Conservation (phyloP, 495 filamentous ascomycete genomes). For the Penicillium ochrochloron region DNA sequence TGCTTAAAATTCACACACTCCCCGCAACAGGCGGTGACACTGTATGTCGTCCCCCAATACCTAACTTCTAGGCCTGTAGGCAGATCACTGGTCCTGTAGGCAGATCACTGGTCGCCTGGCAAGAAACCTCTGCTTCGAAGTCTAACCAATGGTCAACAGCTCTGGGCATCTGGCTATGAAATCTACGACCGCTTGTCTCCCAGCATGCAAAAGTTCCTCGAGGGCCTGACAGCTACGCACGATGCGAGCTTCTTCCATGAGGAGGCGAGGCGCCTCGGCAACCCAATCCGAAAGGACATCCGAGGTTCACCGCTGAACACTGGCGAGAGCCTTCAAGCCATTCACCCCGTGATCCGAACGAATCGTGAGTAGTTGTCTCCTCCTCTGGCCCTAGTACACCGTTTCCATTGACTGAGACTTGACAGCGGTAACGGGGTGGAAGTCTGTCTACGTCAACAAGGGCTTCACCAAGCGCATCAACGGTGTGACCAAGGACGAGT, state of each 20-base stretch:
- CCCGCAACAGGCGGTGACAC: constrained; percentile 3
- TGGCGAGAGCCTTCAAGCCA: background rate
- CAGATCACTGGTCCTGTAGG: background rate
- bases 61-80: background rate
- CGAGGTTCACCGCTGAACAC: constrained; percentile 4
- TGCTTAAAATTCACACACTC: constrained; percentile 5
- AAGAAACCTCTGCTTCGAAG: background rate
- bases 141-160: background rate
- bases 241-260: constrained; percentile 7
- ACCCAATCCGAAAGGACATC: background rate
- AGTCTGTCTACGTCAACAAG: constrained; percentile 7
- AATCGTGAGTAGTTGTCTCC: background rate
- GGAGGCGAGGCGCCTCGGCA: constrained; percentile 4
- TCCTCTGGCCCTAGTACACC: background rate
- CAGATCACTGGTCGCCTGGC: background rate
- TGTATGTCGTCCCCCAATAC: background rate
- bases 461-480: constrained; percentile 11
- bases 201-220: background rate
- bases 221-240: constrained; percentile 6
- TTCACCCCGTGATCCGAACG: constrained; percentile 2
- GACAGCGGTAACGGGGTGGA: constrained; percentile 6
- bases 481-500: constrained; percentile 8
- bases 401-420: background rate
- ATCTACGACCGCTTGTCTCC: constrained; percentile 7
- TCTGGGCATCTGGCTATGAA: constrained; percentile 10